phyloP scores from a whole-genome alignment of 139 green algal genomes.

The Chlorella sp. region DNA sequence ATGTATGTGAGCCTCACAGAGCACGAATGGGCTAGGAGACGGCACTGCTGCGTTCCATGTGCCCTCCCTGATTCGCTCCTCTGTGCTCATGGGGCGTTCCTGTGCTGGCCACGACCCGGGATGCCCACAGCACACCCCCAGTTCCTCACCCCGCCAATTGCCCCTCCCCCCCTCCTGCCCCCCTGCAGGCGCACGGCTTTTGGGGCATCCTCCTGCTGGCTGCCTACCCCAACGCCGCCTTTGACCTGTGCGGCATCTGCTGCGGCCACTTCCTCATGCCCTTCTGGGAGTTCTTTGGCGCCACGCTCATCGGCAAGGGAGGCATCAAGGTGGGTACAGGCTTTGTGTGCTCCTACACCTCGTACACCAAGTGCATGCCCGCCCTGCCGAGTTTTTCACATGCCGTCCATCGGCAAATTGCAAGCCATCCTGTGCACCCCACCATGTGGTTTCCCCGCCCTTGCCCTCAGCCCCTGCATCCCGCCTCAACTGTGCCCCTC shows the following conservation, averaged over 20 bases:
- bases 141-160: background rate
- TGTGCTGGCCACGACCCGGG: background rate
- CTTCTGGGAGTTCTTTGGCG: slow-evolving; percentile 93
- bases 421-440: too few species aligned
- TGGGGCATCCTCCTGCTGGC: slow-evolving; percentile 89
- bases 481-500: too few species aligned
- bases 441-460: background rate
- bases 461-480: background rate
- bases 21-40: background rate
- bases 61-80: background rate
- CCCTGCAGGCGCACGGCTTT: slow-evolving; percentile 74
- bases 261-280: slow-evolving; percentile 93
- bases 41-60: background rate
- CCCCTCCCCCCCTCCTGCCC: background rate
- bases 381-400: background rate
- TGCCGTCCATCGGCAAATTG: too few species aligned
- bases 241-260: slow-evolving; percentile 94
- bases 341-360: too few species aligned
- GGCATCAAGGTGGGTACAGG: slow-evolving; percentile 76
- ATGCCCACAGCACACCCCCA: background rate
- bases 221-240: slow-evolving; percentile 90
- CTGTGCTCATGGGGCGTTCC: too few species aligned
- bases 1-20: too few species aligned
- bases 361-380: background rate
- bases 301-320: slow-evolving; percentile 87